phyloP scores from a whole-genome alignment of 768 basidiomycete species.

The Boletus rubescentipes region DNA sequence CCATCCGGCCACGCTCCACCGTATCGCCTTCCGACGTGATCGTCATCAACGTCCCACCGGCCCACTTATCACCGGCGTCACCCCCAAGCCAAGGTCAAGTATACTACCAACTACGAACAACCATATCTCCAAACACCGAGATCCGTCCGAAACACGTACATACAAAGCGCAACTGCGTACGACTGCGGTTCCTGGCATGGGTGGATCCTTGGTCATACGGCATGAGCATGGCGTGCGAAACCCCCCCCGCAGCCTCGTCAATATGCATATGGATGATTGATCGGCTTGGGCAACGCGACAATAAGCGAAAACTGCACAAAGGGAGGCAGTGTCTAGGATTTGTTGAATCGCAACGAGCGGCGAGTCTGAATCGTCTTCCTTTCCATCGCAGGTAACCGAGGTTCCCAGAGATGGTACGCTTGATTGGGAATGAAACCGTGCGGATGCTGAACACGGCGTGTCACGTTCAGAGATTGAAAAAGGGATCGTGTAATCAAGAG shows the following conservation, averaged over 20 bases:
- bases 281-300: not conserved
- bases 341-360: no score
- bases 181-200: slow-evolving; percentile 19
- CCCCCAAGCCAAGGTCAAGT: not conserved
- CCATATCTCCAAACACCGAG: slow-evolving; percentile 1
- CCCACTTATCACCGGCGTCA: slow-evolving; percentile 5
- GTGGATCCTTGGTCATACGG: no score
- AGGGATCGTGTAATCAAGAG: no score
- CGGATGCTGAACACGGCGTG: no score
- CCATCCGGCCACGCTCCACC: not conserved
- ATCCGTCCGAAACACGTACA: not conserved
- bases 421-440: not conserved
- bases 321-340: not conserved
- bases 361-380: not conserved
- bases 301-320: no score
- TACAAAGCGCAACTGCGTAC: not conserved
- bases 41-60: not conserved
- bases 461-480: no score
- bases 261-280: no score
- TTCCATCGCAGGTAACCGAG: not conserved
- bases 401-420: slow-evolving; percentile 1
- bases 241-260: not conserved
- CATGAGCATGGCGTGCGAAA: not conserved
- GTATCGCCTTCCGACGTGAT: slow-evolving; percentile 14
- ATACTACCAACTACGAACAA: not conserved